Evolutionary conservation across 1,284 basidiomycete species (phyloP).

Genomic region (Tilletia walkeri): DNA sequence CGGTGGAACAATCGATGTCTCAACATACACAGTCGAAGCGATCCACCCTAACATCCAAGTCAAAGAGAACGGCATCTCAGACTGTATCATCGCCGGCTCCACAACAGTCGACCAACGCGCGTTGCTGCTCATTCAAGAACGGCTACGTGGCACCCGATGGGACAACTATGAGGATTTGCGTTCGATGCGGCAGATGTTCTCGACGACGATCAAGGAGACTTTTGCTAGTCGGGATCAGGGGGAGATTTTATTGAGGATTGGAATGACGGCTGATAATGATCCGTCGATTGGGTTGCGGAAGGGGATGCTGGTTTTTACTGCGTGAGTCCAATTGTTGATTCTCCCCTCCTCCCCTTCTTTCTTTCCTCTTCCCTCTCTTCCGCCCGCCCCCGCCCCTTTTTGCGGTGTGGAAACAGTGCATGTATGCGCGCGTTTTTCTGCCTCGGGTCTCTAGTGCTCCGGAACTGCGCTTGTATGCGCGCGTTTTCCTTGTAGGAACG

Average conservation of each 20-base stretch:
- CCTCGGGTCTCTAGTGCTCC: too few relatives aligned
- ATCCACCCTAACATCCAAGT: slow-evolving; percentile 24
- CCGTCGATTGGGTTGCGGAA: slow-evolving; percentile 21
- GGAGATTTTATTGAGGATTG: slow-evolving; percentile 25
- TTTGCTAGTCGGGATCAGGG: slow-evolving; percentile 22
- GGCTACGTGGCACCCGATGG: slow-evolving; percentile 23
- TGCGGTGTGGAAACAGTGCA: too few relatives aligned
- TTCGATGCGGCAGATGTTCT: slow-evolving; percentile 22
- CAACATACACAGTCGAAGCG: slow-evolving; percentile 23
- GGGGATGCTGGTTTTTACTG: slow-evolving; percentile 24
- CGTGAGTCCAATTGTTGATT: background rate
- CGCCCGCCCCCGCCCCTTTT: too few relatives aligned
- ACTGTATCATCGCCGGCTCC: slow-evolving; percentile 25
- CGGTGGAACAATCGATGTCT: slow-evolving; percentile 25
- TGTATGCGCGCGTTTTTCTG: too few relatives aligned
- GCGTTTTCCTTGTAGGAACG: too few relatives aligned
- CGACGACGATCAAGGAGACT: slow-evolving; percentile 21
- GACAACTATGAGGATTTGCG: slow-evolving; percentile 25
- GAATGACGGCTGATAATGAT: slow-evolving; percentile 23
- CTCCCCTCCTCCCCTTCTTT: too few relatives aligned
- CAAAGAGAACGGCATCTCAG: slow-evolving; percentile 22
- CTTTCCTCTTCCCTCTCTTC: too few relatives aligned
- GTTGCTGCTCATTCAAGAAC: slow-evolving; percentile 23
- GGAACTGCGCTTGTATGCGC: too few relatives aligned
- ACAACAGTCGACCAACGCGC: slow-evolving; percentile 25